These are phyloP conservation scores for Populus tremula DNA, from an alignment of 345 rosid species.

Conservation along the genomic window DNA sequence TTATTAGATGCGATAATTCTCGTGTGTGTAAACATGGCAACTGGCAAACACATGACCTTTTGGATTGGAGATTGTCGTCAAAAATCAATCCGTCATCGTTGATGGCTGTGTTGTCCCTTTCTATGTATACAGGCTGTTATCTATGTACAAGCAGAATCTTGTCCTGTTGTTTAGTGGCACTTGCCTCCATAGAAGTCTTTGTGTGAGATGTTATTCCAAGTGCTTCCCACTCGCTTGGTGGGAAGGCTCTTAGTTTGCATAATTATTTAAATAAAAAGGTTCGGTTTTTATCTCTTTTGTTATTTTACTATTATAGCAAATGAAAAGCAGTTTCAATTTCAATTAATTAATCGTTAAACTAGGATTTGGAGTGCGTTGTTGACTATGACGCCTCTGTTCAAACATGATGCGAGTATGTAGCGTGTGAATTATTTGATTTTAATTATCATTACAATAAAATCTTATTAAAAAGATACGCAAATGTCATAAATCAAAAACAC, in stretches of 20 bases:
- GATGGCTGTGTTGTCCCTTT: neutral
- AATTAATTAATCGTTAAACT: too few species aligned
- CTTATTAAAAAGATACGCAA: too few species aligned
- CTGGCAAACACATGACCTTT: slow-evolving; percentile 18
- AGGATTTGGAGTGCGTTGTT: too few species aligned
- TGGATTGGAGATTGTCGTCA: slow-evolving; percentile 1
- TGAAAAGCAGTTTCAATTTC: too few species aligned
- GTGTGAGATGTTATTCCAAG: neutral
- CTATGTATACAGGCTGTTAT: neutral
- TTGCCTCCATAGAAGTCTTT: neutral
- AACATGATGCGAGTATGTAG: too few species aligned
- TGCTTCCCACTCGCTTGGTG: neutral
- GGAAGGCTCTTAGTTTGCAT: neutral
- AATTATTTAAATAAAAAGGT: neutral
- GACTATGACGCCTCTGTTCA: too few species aligned
- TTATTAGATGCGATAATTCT: neutral
- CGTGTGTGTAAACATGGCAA: slow-evolving; percentile 15
- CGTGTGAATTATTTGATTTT: too few species aligned
- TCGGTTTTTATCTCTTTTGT: neutral
- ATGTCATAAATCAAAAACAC: too few species aligned
- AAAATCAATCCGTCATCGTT: neutral
- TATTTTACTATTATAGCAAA: too few species aligned
- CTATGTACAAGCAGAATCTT: neutral
- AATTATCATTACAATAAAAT: too few species aligned
- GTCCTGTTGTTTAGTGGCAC: neutral